Percentiles rank a stretch among this genome's conserved stretches.
These are phyloP conservation scores for Colletotrichum sp. DNA, from an alignment of 2,329 filamentous ascomycete genomes.

Conservation along the genomic window DNA sequence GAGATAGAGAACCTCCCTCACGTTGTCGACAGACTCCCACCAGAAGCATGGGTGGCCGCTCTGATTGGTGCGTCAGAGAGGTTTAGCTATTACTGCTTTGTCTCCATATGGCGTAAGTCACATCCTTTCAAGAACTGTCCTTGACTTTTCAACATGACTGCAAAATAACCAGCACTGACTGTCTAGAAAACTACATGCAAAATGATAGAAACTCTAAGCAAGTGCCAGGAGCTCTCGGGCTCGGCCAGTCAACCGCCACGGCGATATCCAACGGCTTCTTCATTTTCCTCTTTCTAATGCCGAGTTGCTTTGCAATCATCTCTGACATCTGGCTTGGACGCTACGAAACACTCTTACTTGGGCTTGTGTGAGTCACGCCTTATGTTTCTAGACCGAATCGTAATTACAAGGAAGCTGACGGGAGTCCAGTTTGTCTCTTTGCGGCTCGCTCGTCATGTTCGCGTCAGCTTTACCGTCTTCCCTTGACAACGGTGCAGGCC, in stretches of 20 bases:
- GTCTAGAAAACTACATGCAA: conserved; percentile 47
- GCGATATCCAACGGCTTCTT: conserved; percentile 52
- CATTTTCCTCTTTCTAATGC: conserved; percentile 55
- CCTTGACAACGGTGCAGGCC: conserved; percentile 51
- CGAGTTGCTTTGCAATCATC: conserved; percentile 61
- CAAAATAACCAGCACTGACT: neutral
- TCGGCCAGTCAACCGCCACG: conserved; percentile 54
- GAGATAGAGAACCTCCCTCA: conserved; percentile 21
- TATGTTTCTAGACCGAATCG: conserved; percentile 16
- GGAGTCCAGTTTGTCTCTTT: conserved; percentile 48
- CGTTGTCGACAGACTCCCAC: conserved; percentile 21
- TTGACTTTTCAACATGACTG: neutral
- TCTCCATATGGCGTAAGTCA: conserved; percentile 22
- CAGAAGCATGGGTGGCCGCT: conserved; percentile 23
- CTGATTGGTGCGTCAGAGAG: conserved; percentile 23
- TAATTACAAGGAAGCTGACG: neutral
- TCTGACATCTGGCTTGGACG: conserved; percentile 66
- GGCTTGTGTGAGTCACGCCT: conserved; percentile 17
- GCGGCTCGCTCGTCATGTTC: conserved; percentile 59
- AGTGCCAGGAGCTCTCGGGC: conserved; percentile 51
- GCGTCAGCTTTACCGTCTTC: conserved; percentile 57
- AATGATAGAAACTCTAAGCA: conserved; percentile 31
- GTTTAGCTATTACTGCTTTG: conserved; percentile 24
- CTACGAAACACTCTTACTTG: conserved; percentile 56
- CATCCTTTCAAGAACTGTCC: neutral